Evolutionary conservation across 2,329 filamentous ascomycete species (phyloP).

Genomic region (Hypoxylon sp.): DNA sequence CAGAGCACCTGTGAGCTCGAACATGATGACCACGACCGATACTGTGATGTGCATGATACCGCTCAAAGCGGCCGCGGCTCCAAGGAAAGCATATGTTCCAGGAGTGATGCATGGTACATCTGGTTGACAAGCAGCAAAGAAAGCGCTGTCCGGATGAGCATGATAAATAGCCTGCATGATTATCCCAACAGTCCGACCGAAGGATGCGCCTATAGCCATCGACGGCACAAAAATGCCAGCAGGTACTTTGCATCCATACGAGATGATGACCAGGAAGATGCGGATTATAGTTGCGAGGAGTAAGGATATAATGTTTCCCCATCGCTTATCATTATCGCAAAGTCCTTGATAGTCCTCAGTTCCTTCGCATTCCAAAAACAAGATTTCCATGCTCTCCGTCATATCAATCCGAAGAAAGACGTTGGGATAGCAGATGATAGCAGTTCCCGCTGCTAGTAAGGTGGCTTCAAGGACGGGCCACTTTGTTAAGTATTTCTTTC

Average conservation of each 20-base stretch:
- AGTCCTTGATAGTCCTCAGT: constrained; percentile 90
- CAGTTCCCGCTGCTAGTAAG: constrained; percentile 84
- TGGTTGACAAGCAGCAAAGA: constrained; percentile 90
- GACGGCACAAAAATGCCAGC: constrained; percentile 98
- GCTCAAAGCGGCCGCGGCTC: constrained; percentile 89
- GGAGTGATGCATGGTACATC: constrained; percentile 97
- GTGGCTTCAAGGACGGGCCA: constrained; percentile 91
- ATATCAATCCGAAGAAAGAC: constrained; percentile 96
- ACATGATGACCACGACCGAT: constrained; percentile 99
- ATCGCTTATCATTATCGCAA: constrained; percentile 83
- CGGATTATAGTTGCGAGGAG: constrained; percentile 84
- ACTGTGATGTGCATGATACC: constrained; percentile 99
- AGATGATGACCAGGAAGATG: constrained; percentile 89
- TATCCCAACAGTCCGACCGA: constrained; percentile 94
- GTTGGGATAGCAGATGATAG: constrained; percentile 96
- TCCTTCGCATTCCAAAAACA: constrained; percentile 94
- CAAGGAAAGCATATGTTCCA: constrained; percentile 95
- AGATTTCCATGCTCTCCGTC: constrained; percentile 99
- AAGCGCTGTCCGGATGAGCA: constrained; percentile 82
- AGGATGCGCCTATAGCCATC: constrained; percentile 96
- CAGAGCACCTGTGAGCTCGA: constrained; percentile 95
- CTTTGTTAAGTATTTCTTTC: constrained; percentile 89
- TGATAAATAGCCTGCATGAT: constrained; percentile 92
- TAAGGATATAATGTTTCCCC: constrained; percentile 83
- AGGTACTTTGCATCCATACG: constrained; percentile 97